phyloP scores from a whole-genome alignment of 2,329 filamentous ascomycete genomes.

The Celoporthe dispersa region DNA sequence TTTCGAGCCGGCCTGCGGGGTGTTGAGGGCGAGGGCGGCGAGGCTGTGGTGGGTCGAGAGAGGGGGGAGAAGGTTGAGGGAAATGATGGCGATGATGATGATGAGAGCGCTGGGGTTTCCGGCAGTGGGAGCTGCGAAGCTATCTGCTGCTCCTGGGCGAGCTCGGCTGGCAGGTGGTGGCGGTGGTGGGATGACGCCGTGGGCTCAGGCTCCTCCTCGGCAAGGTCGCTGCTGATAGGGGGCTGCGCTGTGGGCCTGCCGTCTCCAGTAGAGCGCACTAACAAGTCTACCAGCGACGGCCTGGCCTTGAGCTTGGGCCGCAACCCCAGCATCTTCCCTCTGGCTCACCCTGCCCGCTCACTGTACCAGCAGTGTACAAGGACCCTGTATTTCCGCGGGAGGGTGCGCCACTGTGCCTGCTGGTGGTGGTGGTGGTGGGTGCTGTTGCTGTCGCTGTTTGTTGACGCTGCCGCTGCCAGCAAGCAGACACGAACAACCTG shows the following conservation, averaged over 20 bases:
- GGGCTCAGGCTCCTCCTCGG: constrained; percentile 15
- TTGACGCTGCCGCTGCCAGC: neutral
- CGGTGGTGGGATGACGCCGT: constrained; percentile 37
- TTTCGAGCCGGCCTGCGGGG: constrained; percentile 38
- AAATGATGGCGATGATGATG: constrained; percentile 28
- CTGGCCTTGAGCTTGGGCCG: constrained; percentile 54
- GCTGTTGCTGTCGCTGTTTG: neutral
- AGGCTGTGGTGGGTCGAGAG: constrained; percentile 40
- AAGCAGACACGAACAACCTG: neutral
- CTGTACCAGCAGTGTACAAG: neutral
- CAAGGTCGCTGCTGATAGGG: constrained; percentile 21
- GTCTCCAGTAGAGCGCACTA: constrained; percentile 43
- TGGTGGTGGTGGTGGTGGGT: neutral
- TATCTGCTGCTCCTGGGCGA: constrained; percentile 36
- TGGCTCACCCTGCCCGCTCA: neutral
- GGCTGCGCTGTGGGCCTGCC: constrained; percentile 24
- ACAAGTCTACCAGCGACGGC: constrained; percentile 58
- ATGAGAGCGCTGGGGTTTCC: constrained; percentile 43
- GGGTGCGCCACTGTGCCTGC: constrained; percentile 5
- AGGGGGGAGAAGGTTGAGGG: constrained; percentile 38
- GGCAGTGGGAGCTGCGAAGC: constrained; percentile 47
- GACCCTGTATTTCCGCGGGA: neutral
- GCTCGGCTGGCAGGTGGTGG: constrained; percentile 28
- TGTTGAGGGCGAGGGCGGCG: constrained; percentile 36
- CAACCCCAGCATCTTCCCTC: constrained; percentile 53